Base-by-base conservation (phyloP, 2,329 filamentous ascomycete species). In the Xenoacremonium recifei region DNA sequence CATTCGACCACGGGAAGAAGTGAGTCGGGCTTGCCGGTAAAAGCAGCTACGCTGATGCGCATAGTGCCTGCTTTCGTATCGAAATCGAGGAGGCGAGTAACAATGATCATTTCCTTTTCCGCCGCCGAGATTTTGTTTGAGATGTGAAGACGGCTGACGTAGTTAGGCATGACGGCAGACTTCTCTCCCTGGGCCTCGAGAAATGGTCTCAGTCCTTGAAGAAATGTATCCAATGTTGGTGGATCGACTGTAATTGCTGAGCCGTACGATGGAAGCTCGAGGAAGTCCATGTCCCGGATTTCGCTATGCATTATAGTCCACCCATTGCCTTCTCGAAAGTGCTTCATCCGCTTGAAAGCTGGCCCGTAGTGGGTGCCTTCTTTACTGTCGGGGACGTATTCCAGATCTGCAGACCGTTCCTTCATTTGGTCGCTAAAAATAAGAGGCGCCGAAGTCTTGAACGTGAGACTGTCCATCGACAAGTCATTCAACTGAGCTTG, bases 111-210 rank as follows among this genome's bases (percentile, higher is more conserved):
- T 25, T 50, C 51, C 16, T 52, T 40, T 4, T 42, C 21, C 5
- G 35, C 43, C 6, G 45, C 23, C 3, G 54, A 50, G 11, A 63
- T 61, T 3, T 42, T 47, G 39, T 63, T 63, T 5, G 59, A 62
- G 31, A 63, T 50, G 21, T 57, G 55, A 10, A 63, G 42, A 9
- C 57, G 52, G 15, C 50, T 53, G 25, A 62, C 44, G 39, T 62
- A 59, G 33, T 56, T 62, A 12, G 60, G 59, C 57, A 63, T 59
- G 37, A 52, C 43, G 13, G 57, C 57, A 4, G 50, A 51, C 31
- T 43, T 42, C 32, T 47, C 44, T 23, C 52, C 52, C 17, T 59
- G 48, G 7, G 44, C 45, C 13, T 48, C 33, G 21, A 51, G 50
- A 4, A 61, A 45, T 18, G 53, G 51, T 12, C 48, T 51, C 4